Evolutionary conservation across 441 rosid genomes (phyloP), one percentile per base, ranked within the genome.

Genomic region (Jatropha podagrica): DNA sequence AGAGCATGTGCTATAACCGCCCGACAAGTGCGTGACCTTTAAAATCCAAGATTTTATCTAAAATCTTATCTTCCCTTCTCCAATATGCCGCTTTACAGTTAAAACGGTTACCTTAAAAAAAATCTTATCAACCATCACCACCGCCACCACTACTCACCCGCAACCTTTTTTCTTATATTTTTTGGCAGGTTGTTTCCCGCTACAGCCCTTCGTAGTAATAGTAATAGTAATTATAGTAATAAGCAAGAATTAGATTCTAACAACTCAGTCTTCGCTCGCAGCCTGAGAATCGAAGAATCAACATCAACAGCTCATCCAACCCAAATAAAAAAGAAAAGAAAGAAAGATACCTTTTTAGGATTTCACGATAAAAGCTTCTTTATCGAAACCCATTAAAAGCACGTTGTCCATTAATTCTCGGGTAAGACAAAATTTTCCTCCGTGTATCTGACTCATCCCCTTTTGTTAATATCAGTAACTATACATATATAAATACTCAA

Each of bases 381-480:
- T 49, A 73, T 74, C 64, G 42, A 55, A 14, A 72, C 62, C 68
- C 68, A 13, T 37, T 38, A 40, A 56, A 27, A 49, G 49, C 32
- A 65, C 51, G 69, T 20, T 65, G 7, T 23, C 49, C 23, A 49
- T 26, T 68, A 15, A 68, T 68, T 68, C n/a, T 70, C 61, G 63
- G 27, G 67, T 32, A 74, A 48, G 71, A 56, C 66, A 68, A 46
- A 54, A 23, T 46, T 67, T n/a, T 65, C 74, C 68, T 82, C 76
- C 86, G 78, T 84, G 80, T 73, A 6, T 73, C 78, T 68, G 85
- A 76, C 73, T 77, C 83, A 59, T 58, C 79, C 64, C 69, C 0
- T 68, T 70, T 32, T 0, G 0, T 2, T n/a, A 58, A 65, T 48
- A 12, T 44, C 41, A 5, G 38, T 63, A 5, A 4, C 55, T 38